Base-by-base conservation (phyloP, 2,329 filamentous ascomycete genomes). In the Fusarium transvaalense region DNA sequence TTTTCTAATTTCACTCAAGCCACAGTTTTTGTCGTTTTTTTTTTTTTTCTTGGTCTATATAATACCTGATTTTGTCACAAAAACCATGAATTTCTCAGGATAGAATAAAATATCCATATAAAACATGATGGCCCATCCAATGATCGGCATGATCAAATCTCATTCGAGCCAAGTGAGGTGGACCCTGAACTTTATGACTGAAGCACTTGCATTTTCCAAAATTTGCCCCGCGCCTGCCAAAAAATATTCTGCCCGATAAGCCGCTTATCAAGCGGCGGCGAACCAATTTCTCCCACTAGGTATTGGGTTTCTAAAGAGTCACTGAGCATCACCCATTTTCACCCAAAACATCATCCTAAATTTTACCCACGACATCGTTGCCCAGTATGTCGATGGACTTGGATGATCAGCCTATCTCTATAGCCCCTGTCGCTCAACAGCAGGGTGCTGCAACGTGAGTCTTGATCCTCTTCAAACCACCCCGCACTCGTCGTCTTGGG, bases 1-100 rank as follows among this genome's bases (percentile, higher is more conserved):
- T 91, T 66, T 91, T 91, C 72, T 91, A 74, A 72, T 57, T 34
- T 38, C 43, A 42, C 41, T 38, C n/a, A 19, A 61, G 56, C 64
- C 51, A 51, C 35, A 51, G 13, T 53, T 60, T 60, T 27, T 61
- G 27, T 55, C 17, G 21, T 51, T 52, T 51, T 56, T n/a, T 14
- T 48, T 47, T 46, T 51, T n/a, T 14, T 48, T 47, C 43, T 51
- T 57, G 32, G 41, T 55, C 31, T 38, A 53, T 38, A 53, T 60
- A 65, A 53, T 60, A 53, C 46, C 61, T 64, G 61, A 64, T 43
- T 47, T 46, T 34, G 19, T 37, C 53, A 32, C n/a, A 53, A 51
- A 51, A 63, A 37, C 25, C 57, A 60, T 48, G 55, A 42, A 51
- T 51, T 39, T 51, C n/a, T 45, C 27, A 29, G 42, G 50, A 55